Conservation (phyloP, 2,329 filamentous ascomycete genomes). For the Malbranchea cinnamomea region DNA sequence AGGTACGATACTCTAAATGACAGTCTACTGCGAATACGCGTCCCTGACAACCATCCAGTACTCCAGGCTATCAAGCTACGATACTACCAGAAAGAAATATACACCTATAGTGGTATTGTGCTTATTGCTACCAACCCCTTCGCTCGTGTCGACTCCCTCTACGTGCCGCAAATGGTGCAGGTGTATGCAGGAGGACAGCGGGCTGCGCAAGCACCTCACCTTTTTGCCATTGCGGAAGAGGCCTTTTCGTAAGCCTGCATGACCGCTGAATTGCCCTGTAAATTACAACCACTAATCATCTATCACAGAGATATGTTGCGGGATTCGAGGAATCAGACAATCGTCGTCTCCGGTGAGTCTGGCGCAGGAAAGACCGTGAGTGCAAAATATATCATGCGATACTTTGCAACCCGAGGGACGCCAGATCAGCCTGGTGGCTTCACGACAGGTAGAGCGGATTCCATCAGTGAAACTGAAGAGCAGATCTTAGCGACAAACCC, state of each 20-base stretch:
- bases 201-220: slow-evolving; percentile 89
- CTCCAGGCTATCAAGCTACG: slow-evolving; percentile 93
- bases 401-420: slow-evolving; percentile 93
- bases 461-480: slow-evolving; percentile 97
- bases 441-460: slow-evolving; percentile 55
- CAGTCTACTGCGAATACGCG: slow-evolving; percentile 5
- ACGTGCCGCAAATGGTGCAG: slow-evolving; percentile 99
- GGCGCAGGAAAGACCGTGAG: slow-evolving; percentile 98
- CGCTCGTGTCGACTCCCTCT: slow-evolving; percentile 90
- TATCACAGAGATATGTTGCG: slow-evolving; percentile 75
- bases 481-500: slow-evolving; percentile 96
- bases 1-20: slow-evolving; percentile 41
- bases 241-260: slow-evolving; percentile 88
- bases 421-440: slow-evolving; percentile 72
- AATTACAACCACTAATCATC: slow-evolving; percentile 1
- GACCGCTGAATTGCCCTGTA: slow-evolving; percentile 3
- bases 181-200: slow-evolving; percentile 95
- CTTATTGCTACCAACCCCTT: slow-evolving; percentile 98
- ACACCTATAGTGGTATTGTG: slow-evolving; percentile 98
- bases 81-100: slow-evolving; percentile 97
- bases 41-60: slow-evolving; percentile 40
- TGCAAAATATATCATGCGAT: slow-evolving; percentile 99
- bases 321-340: slow-evolving; percentile 90
- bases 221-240: slow-evolving; percentile 98
- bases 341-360: slow-evolving; percentile 97